Conservation (phyloP, 495 filamentous ascomycete species). For the Penicillium pulvis region DNA sequence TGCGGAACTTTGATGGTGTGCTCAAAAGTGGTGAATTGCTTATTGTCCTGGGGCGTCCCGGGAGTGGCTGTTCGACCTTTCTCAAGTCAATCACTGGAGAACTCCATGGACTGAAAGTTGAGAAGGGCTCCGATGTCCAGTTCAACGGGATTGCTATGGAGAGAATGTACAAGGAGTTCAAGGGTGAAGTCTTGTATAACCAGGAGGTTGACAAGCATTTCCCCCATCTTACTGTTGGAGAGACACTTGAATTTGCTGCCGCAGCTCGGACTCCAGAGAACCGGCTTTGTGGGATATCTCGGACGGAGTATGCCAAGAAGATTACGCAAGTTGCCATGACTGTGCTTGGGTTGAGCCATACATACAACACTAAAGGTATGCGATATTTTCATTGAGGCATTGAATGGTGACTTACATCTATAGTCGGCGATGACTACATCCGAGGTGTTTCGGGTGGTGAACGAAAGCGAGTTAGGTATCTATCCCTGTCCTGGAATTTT, state of each 20-base stretch:
- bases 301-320: conserved; percentile 46
- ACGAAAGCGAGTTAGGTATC: conserved; percentile 69
- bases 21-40: conserved; percentile 73
- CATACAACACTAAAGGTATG: conserved; percentile 69
- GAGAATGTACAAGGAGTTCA: conserved; percentile 58
- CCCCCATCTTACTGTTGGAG: conserved; percentile 60
- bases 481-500: conserved; percentile 5
- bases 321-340: conserved; percentile 62
- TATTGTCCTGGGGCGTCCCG: conserved; percentile 78
- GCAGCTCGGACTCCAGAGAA: conserved; percentile 50
- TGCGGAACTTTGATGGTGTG: conserved; percentile 44
- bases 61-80: conserved; percentile 72
- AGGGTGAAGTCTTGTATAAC: conserved; percentile 65
- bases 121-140: conserved; percentile 57
- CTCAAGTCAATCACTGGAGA: conserved; percentile 73
- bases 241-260: conserved; percentile 62
- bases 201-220: conserved; percentile 63
- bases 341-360: conserved; percentile 61
- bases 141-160: conserved; percentile 61
- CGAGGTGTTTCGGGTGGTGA: conserved; percentile 83
- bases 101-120: conserved; percentile 70
- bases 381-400: conserved; percentile 66
- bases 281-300: conserved; percentile 47
- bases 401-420: conserved; percentile 64
- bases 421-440: conserved; percentile 76